These are phyloP conservation scores for Ogataea chonburiensis DNA, from an alignment of 805 yeast genomes.

Conservation along the genomic window DNA sequence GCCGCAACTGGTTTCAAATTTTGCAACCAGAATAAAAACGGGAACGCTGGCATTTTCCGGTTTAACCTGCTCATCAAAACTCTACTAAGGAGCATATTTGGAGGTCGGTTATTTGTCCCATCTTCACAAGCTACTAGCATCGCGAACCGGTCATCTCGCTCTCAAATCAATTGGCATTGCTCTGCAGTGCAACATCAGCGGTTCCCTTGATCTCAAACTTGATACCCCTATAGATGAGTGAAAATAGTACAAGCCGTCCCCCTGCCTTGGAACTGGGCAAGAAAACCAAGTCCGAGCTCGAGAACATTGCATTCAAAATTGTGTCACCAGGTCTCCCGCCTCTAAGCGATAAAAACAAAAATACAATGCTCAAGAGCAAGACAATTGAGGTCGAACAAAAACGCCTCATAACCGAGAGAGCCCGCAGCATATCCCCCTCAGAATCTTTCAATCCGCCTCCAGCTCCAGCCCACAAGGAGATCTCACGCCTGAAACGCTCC, in stretches of 20 bases:
- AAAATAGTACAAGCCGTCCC: slow-evolving; percentile 10
- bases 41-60: slow-evolving; percentile 11
- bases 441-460: not conserved
- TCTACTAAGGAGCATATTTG: no score
- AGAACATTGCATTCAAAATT: slow-evolving; percentile 17
- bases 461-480: slow-evolving; percentile 1
- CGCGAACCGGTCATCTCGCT: no score
- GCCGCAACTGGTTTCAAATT: slow-evolving; percentile 9
- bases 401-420: slow-evolving; percentile 19
- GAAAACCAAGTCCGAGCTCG: slow-evolving; percentile 8
- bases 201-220: not conserved
- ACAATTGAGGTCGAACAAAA: slow-evolving; percentile 26
- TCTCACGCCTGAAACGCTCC: slow-evolving; percentile 19
- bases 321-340: slow-evolving; percentile 29
- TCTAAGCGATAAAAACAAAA: slow-evolving; percentile 20
- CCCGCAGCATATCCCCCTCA: slow-evolving; percentile 7
- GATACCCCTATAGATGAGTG: slow-evolving; percentile 10
- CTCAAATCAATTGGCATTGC: no score
- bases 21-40: slow-evolving; percentile 13
- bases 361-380: slow-evolving; percentile 20
- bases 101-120: no score
- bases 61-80: no score
- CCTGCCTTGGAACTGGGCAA: slow-evolving; percentile 17
- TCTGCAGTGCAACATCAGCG: not conserved
- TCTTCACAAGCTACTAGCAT: no score